These are phyloP conservation scores for Silene latifolia DNA, from an alignment of 148 eudicot species.

Conservation along the genomic window DNA sequence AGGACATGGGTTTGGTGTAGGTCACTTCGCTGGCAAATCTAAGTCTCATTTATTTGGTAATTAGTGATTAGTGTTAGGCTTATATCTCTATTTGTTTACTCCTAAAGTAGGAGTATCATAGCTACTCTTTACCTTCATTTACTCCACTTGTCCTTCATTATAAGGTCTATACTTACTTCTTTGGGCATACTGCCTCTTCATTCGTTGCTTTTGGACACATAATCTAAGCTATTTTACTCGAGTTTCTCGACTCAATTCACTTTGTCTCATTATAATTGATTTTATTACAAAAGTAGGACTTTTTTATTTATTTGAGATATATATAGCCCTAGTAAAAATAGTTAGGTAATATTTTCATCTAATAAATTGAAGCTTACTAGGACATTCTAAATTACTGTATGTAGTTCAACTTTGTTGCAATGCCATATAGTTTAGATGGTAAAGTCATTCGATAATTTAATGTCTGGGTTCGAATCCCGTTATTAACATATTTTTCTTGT, in stretches of 20 bases:
- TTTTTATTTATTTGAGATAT: background rate
- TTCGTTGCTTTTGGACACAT: background rate
- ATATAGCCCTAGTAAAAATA: too few species aligned
- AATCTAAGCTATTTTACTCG: background rate
- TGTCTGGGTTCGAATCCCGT: too few species aligned
- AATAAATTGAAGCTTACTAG: too few species aligned
- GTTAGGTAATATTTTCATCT: too few species aligned
- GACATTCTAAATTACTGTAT: too few species aligned
- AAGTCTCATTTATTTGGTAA: background rate
- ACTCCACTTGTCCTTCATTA: slow-evolving; percentile 14
- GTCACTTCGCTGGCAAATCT: slow-evolving; percentile 5
- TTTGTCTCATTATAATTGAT: background rate
- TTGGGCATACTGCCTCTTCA: background rate
- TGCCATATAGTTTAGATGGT: too few species aligned
- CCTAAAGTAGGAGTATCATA: background rate
- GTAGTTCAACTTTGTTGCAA: too few species aligned
- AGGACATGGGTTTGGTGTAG: slow-evolving; percentile 4
- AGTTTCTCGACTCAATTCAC: background rate
- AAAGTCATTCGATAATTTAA: too few species aligned
- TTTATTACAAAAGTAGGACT: background rate
- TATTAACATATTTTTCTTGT: too few species aligned
- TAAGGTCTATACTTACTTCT: background rate
- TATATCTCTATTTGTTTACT: slow-evolving; percentile 8
- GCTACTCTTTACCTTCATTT: background rate
- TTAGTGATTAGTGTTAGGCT: slow-evolving; percentile 18